Evolutionary conservation across 495 filamentous ascomycete species (phyloP), one percentile per base, ranked within the genome.

Genomic region (Endocarpon pusillum): DNA sequence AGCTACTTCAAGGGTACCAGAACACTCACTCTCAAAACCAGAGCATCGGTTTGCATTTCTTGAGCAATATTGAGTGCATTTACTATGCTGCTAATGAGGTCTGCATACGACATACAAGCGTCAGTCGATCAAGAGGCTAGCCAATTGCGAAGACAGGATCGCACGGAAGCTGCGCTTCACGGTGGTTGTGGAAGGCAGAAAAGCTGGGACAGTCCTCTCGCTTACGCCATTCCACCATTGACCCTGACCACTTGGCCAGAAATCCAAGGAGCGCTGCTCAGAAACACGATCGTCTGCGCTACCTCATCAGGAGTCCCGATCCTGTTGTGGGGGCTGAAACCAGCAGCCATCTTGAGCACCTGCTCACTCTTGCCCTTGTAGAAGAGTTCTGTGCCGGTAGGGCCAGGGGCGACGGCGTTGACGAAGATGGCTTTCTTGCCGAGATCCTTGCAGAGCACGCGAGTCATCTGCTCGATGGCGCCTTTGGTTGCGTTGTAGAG

Each of bases 391-490:
- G 75, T 79, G 3, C 47, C 69, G 0, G 69, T 78, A 4, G 75
- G 74, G 0, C 75, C 77, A 0, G 74, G 76, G 0, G 75, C 66
- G 9, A 82, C 52, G 16, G 57, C 56, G 46, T 82, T 81, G 16
- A 81, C 77, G 10, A 52, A 48, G 39, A 81, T 73, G 0, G 64
- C 64, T 36, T 67, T 68, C 6, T 58, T 48, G 3, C 59, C 75
- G 25, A 81, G 61, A 30, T 78, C 73, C 48, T 81, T 81, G 28
- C 67, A 59, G 27, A 79, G 47, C 10, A 69, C 57, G 4, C 74
- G 63, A 0, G 65, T 62, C 59, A 82, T 73, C 45, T 81, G 74
- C 46, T 81, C 73, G 29, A 82, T 64, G 3, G 78, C 72, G 32
- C 74, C 78, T 42, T 82, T 82, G 35, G 65, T 69, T 0, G 65